Conservation (phyloP, 306 rosid species). For the Prinsepia uniflora region DNA sequence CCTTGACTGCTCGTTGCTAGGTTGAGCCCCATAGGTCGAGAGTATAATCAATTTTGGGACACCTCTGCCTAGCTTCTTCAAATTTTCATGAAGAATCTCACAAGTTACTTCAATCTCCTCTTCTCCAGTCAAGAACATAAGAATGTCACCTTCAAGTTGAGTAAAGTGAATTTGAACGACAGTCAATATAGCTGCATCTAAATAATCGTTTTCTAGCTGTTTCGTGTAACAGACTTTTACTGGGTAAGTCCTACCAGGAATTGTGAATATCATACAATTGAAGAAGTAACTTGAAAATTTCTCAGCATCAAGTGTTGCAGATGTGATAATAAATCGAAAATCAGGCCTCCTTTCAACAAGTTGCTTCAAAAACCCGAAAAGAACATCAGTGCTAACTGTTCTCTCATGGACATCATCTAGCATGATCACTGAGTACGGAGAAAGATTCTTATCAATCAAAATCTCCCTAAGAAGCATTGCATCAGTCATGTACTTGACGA, state of each 20-base stretch:
- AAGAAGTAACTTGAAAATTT: constrained; percentile 85
- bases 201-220: constrained; percentile 79
- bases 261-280: constrained; percentile 64
- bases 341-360: constrained; percentile 74
- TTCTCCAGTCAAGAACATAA: constrained; percentile 90
- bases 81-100: constrained; percentile 76
- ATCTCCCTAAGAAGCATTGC: constrained; percentile 85
- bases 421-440: constrained; percentile 81
- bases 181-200: constrained; percentile 72
- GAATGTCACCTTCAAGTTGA: constrained; percentile 89
- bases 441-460: constrained; percentile 63
- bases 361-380: constrained; percentile 77
- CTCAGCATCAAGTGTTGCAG: constrained; percentile 89
- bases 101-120: constrained; percentile 92
- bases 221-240: constrained; percentile 77
- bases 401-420: constrained; percentile 95
- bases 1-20: constrained; percentile 80
- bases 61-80: constrained; percentile 70
- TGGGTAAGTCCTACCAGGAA: constrained; percentile 88
- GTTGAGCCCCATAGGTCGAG: constrained; percentile 85
- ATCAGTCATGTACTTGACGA: constrained; percentile 93
- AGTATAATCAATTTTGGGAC: constrained; percentile 76
- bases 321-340: constrained; percentile 71
- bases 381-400: constrained; percentile 77
- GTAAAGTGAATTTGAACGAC: constrained; percentile 81